Evolutionary conservation across 2,329 filamentous ascomycete genomes (phyloP).

Genomic region (Ascosphaera aggregata): DNA sequence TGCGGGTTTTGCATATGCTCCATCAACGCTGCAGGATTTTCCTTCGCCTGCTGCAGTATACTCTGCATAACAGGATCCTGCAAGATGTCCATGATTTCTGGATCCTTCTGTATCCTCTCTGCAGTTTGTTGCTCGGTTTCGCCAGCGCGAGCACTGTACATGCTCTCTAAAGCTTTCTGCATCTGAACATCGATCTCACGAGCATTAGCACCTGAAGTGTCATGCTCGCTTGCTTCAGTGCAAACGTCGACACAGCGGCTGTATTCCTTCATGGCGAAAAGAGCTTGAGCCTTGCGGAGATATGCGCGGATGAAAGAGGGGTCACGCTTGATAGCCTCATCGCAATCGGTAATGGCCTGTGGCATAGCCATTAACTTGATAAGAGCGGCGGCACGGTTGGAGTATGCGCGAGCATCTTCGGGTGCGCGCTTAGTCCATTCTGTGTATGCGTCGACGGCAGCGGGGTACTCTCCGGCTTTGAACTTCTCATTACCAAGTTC

Average conservation of each 20-base stretch:
- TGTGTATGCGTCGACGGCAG: slow-evolving; percentile 73
- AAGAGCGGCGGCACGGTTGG: slow-evolving; percentile 89
- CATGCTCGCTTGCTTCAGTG: slow-evolving; percentile 53
- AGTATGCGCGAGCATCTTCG: slow-evolving; percentile 81
- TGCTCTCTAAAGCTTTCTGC: slow-evolving; percentile 73
- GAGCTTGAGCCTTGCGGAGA: slow-evolving; percentile 85
- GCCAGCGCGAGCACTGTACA: slow-evolving; percentile 76
- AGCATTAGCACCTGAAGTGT: slow-evolving; percentile 56
- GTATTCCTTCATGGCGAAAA: slow-evolving; percentile 96
- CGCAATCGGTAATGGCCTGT: slow-evolving; percentile 76
- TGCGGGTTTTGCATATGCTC: slow-evolving; percentile 92
- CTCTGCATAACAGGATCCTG: slow-evolving; percentile 95
- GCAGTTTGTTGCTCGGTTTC: slow-evolving; percentile 93
- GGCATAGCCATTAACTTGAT: slow-evolving; percentile 95
- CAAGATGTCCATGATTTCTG: slow-evolving; percentile 84
- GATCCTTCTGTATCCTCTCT: slow-evolving; percentile 72
- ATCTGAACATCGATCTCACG: slow-evolving; percentile 87
- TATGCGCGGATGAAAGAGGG: slow-evolving; percentile 87
- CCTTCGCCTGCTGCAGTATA: slow-evolving; percentile 90
- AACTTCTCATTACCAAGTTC: slow-evolving; percentile 92
- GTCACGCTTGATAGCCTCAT: slow-evolving; percentile 75
- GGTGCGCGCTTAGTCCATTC: slow-evolving; percentile 96
- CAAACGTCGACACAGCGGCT: slow-evolving; percentile 83
- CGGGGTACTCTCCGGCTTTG: slow-evolving; percentile 91
- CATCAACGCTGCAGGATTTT: slow-evolving; percentile 71